A percentile compares a stretch with the other conserved stretches of the same genome.
Conservation (phyloP, 805 yeast species). For the Metschnikowia koreensis region DNA sequence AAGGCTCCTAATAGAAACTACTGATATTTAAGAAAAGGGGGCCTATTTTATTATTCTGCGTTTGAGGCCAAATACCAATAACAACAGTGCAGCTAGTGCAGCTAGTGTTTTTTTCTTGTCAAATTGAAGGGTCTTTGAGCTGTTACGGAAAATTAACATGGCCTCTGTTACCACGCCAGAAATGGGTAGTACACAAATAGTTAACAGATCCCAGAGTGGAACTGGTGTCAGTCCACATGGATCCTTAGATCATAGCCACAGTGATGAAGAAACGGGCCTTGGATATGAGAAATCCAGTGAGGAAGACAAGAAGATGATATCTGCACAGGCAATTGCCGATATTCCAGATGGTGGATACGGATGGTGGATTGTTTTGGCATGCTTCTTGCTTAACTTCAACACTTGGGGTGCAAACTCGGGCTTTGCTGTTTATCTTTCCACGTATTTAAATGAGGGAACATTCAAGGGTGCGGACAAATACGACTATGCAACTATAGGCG, state of each 20-base stretch:
- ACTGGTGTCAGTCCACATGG: background rate
- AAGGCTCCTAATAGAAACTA: too few relatives aligned
- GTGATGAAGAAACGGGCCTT: constrained; percentile 1
- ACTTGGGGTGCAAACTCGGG: constrained; percentile 77
- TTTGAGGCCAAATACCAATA: too few relatives aligned
- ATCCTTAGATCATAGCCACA: background rate
- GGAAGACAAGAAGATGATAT: background rate
- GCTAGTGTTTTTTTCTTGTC: too few relatives aligned
- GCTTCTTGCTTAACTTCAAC: constrained; percentile 49
- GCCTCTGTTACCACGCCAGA: too few relatives aligned
- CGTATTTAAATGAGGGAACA: constrained; percentile 47
- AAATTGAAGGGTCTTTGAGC: too few relatives aligned
- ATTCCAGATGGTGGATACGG: constrained; percentile 63
- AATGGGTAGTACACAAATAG: too few relatives aligned
- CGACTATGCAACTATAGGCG: constrained; percentile 68
- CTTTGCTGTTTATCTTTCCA: constrained; percentile 61
- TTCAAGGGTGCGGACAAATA: constrained; percentile 55
- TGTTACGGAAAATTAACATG: too few relatives aligned
- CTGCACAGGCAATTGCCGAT: constrained; percentile 4
- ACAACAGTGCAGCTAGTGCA: too few relatives aligned
- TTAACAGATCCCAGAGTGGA: background rate
- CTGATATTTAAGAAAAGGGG: too few relatives aligned
- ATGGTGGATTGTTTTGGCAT: constrained; percentile 58
- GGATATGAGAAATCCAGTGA: constrained; percentile 1
- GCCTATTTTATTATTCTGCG: too few relatives aligned